Evolutionary conservation across 1,284 basidiomycete species (phyloP), one percentile per base, ranked within the genome.

Genomic region (Agaricales sp.): DNA sequence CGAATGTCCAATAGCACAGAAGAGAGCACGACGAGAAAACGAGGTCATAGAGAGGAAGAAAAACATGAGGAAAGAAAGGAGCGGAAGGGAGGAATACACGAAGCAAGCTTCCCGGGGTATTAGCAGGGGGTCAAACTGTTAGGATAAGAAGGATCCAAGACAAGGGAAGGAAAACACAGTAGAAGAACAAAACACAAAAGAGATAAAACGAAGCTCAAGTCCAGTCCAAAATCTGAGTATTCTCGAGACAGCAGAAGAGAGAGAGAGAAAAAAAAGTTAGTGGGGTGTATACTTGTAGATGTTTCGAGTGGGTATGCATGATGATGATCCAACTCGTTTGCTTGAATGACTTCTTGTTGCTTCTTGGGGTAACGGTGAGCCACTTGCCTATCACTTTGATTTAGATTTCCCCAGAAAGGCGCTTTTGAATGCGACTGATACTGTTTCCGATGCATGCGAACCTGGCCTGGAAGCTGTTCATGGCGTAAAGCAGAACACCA

Each of bases 401-500:
- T 35, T 35, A 35, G 30, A 35, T 35, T 8, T 35, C 30, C 11
- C n/a, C 11, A 35, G 11, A 8, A 35, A 35, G 30, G n/a, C 30
- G 30, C 8, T 35, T 8, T n/a, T 35, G 30, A n/a, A 35, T 35
- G 30, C 30, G 30, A n/a, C 11, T n/a, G 30, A 35, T 35, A n/a
- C 11, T n/a, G 30, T 35, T 35, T n/a, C 30, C 30, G 8, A n/a
- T n/a, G 11, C 11, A 11, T n/a, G 30, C 30, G 30, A 35, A 35
- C 30, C 30, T 35, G 8, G 8, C 30, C 50, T 73, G 72, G 43
- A 87, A 71, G 52, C 67, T 75, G 51, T 69, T 78, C 74, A 87
- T 75, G 48, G 78, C 80, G 54, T 74, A 78, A 26, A 83, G 67
- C 47, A 87, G 62, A 12, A 74, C 68, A 37, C 68, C 70, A 30